A percentile compares a stretch with the other conserved stretches of the same genome.
phyloP scores from a whole-genome alignment of 2,329 filamentous ascomycete genomes.

The Beauveria caledonica region DNA sequence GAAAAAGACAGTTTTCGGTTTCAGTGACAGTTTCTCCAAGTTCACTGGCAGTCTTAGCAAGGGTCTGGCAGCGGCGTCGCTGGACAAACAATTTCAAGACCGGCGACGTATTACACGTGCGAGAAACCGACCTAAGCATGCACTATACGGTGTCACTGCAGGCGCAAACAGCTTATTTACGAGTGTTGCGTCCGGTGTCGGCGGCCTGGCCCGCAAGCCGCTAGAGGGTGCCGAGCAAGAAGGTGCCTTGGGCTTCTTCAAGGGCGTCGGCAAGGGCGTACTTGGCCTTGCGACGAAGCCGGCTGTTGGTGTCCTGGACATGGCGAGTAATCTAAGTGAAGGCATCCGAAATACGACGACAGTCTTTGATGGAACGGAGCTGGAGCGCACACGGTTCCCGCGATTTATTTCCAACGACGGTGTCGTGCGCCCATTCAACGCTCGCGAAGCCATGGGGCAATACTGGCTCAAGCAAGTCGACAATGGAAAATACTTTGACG shows the following conservation, averaged over 20 bases:
- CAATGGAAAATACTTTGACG: slow-evolving; percentile 95
- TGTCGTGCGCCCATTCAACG: slow-evolving; percentile 87
- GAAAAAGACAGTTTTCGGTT: slow-evolving; percentile 96
- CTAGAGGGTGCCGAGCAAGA: slow-evolving; percentile 94
- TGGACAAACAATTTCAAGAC: slow-evolving; percentile 98
- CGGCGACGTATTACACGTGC: slow-evolving; percentile 87
- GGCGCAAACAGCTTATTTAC: slow-evolving; percentile 92
- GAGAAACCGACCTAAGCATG: slow-evolving; percentile 92
- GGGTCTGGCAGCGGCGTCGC: slow-evolving; percentile 84
- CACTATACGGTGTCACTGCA: slow-evolving; percentile 88
- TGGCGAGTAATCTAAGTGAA: slow-evolving; percentile 94
- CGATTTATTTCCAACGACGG: slow-evolving; percentile 89
- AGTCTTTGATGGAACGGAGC: slow-evolving; percentile 88
- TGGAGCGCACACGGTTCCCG: slow-evolving; percentile 88
- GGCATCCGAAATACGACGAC: slow-evolving; percentile 98
- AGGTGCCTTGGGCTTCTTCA: slow-evolving; percentile 89
- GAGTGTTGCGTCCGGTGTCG: slow-evolving; percentile 87
- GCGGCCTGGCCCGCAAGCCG: slow-evolving; percentile 85
- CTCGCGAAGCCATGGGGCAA: slow-evolving; percentile 90
- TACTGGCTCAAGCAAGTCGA: slow-evolving; percentile 99
- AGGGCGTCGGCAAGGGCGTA: slow-evolving; percentile 92
- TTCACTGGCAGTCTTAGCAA: slow-evolving; percentile 97
- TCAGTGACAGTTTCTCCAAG: slow-evolving; percentile 95
- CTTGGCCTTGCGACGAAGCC: slow-evolving; percentile 94
- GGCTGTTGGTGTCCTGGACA: slow-evolving; percentile 90